Evolutionary conservation across 495 filamentous ascomycete species (phyloP).

Genomic region (Sphaerosporella brunnea): DNA sequence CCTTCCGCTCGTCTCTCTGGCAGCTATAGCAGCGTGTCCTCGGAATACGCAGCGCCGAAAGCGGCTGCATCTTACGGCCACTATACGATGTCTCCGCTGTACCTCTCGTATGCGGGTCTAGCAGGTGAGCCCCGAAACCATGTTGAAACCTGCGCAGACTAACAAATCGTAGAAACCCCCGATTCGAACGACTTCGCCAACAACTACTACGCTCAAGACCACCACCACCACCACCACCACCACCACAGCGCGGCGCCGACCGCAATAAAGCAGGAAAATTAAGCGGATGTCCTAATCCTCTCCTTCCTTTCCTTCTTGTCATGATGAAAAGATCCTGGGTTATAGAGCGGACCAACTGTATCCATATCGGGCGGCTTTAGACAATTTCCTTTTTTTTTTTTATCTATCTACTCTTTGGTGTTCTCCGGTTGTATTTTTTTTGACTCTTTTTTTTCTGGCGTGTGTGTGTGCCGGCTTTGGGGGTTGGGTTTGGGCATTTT

Average conservation of each 20-base stretch:
- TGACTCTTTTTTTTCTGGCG: too few relatives aligned
- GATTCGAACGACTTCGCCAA: background rate
- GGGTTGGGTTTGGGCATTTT: too few relatives aligned
- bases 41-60: constrained; percentile 44
- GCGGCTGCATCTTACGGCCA: constrained; percentile 37
- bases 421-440: too few relatives aligned
- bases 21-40: constrained; percentile 47
- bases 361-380: background rate
- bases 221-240: constrained; percentile 2
- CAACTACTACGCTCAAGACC: constrained; percentile 1
- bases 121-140: constrained; percentile 44
- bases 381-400: constrained; percentile 7
- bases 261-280: constrained; percentile 5
- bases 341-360: too few relatives aligned
- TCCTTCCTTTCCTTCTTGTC: background rate
- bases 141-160: background rate
- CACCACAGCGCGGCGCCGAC: background rate
- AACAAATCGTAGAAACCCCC: background rate
- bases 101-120: constrained; percentile 56
- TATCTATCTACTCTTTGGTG: too few relatives aligned
- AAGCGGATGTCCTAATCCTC: background rate
- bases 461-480: too few relatives aligned
- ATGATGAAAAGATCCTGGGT: background rate
- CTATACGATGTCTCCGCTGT: constrained; percentile 51
- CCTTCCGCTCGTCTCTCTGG: constrained; percentile 44